Evolutionary conservation across 192 early-diverging fungal species (phyloP).

Genomic region (Thamnidium elegans): DNA sequence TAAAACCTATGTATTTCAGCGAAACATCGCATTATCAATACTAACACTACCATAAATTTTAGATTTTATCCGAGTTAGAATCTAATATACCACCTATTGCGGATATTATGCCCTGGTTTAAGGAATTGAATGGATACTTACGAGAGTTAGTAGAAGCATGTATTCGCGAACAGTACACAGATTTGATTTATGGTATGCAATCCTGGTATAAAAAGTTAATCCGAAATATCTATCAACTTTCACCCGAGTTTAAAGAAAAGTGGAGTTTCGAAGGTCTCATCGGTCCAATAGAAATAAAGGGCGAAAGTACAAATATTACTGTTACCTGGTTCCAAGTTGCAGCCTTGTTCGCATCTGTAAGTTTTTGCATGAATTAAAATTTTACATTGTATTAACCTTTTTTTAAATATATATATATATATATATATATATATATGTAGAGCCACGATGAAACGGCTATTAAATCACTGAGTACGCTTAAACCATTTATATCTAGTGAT

Average conservation of each 20-base stretch:
- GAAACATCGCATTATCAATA: no score
- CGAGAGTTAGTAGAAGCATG: constrained; percentile 24
- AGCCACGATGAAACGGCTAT: constrained; percentile 24
- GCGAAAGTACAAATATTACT: neutral
- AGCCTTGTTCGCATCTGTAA: constrained; percentile 20
- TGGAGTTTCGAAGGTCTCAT: constrained; percentile 16
- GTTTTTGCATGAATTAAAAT: neutral
- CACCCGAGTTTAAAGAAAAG: constrained; percentile 10
- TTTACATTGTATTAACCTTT: neutral
- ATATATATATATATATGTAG: no score
- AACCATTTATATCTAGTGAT: neutral
- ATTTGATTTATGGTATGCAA: constrained; percentile 27
- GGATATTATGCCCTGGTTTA: constrained; percentile 11
- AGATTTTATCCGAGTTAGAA: constrained; percentile 4
- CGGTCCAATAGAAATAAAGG: constrained; percentile 16
- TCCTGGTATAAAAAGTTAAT: constrained; percentile 21
- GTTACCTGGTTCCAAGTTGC: constrained; percentile 20
- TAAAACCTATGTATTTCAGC: constrained; percentile 3
- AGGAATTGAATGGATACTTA: constrained; percentile 4
- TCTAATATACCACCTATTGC: neutral
- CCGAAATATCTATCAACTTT: constrained; percentile 3
- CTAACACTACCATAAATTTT: neutral
- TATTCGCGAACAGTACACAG: constrained; percentile 16
- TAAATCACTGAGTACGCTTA: neutral
- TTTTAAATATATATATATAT: no score